phyloP scores from a whole-genome alignment of 129 eudicot species.

The Centella asiatica region DNA sequence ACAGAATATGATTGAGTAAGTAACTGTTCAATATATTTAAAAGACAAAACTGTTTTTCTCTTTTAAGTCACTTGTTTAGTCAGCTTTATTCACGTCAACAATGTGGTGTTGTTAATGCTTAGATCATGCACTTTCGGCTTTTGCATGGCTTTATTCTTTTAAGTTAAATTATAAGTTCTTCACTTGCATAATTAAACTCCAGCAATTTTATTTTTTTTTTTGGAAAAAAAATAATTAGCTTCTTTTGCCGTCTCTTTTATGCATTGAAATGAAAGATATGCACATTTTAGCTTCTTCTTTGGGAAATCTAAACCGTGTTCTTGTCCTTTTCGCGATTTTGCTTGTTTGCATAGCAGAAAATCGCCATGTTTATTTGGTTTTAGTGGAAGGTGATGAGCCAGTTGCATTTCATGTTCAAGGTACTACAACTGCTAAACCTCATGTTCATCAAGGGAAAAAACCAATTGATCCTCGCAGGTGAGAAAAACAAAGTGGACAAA shows the following conservation, averaged over 20 bases:
- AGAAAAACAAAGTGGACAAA: not conserved
- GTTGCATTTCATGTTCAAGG: constrained; percentile 53
- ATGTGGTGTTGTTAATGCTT: not conserved
- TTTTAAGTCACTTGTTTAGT: constrained; percentile 2
- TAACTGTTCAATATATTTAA: constrained; percentile 23
- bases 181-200: constrained; percentile 2
- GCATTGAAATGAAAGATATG: not conserved
- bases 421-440: not conserved
- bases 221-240: not conserved
- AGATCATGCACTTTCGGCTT: not conserved
- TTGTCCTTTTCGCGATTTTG: constrained; percentile 18
- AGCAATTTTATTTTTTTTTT: not conserved
- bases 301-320: not conserved
- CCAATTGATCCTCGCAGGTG: constrained; percentile 35
- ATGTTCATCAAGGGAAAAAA: not conserved
- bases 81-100: constrained; percentile 37
- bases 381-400: constrained; percentile 68
- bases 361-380: constrained; percentile 51
- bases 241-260: too few relatives aligned
- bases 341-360: constrained; percentile 31
- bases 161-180: not conserved
- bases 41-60: constrained; percentile 9
- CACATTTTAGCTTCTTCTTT: not conserved
- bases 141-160: constrained; percentile 5
- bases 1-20: not conserved